phyloP scores from a whole-genome alignment of 2,329 filamentous ascomycete species.

The Colletotrichum limetticola region DNA sequence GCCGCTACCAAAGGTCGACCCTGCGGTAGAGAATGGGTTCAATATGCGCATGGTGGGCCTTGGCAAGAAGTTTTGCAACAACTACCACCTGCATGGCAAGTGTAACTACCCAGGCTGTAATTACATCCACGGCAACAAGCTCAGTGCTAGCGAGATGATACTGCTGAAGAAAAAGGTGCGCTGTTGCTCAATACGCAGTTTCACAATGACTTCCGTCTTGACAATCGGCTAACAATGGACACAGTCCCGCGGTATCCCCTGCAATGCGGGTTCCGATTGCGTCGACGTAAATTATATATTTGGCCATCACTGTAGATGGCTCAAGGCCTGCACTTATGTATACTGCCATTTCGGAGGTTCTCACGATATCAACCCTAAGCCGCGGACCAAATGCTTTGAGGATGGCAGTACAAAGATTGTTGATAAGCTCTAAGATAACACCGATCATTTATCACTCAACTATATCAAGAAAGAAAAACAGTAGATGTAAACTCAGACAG shows the following conservation, averaged over 20 bases:
- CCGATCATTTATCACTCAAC: no score
- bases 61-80: slow-evolving; percentile 38
- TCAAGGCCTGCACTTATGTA: slow-evolving; percentile 32
- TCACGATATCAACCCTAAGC: slow-evolving; percentile 35
- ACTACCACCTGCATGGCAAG: slow-evolving; percentile 35
- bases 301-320: slow-evolving; percentile 38
- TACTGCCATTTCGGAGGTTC: slow-evolving; percentile 37
- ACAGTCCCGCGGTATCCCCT: slow-evolving; percentile 35
- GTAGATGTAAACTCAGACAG: no score
- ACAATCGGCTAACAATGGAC: neutral
- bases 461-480: no score
- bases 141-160: slow-evolving; percentile 33
- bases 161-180: slow-evolving; percentile 36
- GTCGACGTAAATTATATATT: slow-evolving; percentile 33
- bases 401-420: slow-evolving; percentile 25
- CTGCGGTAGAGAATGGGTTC: slow-evolving; percentile 36
- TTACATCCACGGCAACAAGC: slow-evolving; percentile 37
- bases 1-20: slow-evolving; percentile 39
- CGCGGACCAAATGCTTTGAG: slow-evolving; percentile 24
- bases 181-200: neutral
- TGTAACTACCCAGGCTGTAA: slow-evolving; percentile 36
- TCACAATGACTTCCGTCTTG: neutral
- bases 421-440: neutral
- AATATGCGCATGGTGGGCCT: slow-evolving; percentile 29
- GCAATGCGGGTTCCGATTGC: slow-evolving; percentile 34